Evolutionary conservation across 179 eudicot genomes (phyloP).

Genomic region (Sideroxylon spinosum): DNA sequence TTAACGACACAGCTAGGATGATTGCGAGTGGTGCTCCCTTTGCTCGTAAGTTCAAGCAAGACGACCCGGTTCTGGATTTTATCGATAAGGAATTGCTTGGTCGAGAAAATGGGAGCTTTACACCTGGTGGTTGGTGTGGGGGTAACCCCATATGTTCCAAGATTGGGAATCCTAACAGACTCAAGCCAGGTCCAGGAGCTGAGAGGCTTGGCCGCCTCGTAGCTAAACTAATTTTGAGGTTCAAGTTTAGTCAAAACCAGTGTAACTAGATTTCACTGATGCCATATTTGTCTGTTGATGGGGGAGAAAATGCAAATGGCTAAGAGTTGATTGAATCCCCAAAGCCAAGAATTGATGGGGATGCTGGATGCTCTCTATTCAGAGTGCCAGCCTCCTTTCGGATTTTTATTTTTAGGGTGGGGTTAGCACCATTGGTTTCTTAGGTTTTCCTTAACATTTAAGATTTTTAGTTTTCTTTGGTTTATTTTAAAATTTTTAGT

Average conservation of each 20-base stretch:
- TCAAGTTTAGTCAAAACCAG: slow-evolving; percentile 31
- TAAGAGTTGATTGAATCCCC: slow-evolving; percentile 17
- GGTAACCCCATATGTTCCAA: slow-evolving; percentile 52
- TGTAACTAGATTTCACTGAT: slow-evolving; percentile 47
- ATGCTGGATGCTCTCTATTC: slow-evolving; percentile 13
- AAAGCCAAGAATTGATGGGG: slow-evolving; percentile 13
- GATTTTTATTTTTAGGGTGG: not conserved
- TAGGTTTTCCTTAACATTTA: not conserved
- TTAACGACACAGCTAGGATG: slow-evolving; percentile 52
- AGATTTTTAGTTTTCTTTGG: not conserved
- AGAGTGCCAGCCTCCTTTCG: not conserved
- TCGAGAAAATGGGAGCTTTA: slow-evolving; percentile 51
- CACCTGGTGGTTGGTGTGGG: slow-evolving; percentile 82
- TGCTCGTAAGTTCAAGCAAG: slow-evolving; percentile 65
- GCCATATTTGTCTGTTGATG: slow-evolving; percentile 14
- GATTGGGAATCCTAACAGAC: slow-evolving; percentile 43
- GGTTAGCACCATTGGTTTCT: slow-evolving; percentile 14
- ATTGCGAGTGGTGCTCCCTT: slow-evolving; percentile 60
- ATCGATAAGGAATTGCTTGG: slow-evolving; percentile 61
- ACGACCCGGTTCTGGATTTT: slow-evolving; percentile 57
- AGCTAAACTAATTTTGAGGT: slow-evolving; percentile 32
- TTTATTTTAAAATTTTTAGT: too few relatives aligned
- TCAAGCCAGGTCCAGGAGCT: slow-evolving; percentile 72
- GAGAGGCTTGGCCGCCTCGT: slow-evolving; percentile 52
- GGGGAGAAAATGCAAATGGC: not conserved